phyloP scores from a whole-genome alignment of 371 early-diverging fungal species.

The Modicella reniformis region DNA sequence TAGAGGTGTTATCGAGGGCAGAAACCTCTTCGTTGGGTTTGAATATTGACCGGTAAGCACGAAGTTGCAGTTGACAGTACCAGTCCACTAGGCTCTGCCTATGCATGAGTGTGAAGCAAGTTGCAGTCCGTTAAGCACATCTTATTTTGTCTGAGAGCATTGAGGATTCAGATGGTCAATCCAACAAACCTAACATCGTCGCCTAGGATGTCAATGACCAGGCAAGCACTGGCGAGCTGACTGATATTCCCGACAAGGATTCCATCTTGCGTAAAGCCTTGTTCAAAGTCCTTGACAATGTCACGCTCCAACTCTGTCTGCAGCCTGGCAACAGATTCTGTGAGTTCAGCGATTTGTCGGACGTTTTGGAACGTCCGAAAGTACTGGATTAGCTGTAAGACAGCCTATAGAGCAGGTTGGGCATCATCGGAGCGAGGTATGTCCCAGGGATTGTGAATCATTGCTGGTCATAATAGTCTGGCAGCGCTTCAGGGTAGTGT shows the following conservation, averaged over 20 bases:
- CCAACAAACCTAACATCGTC: conserved; percentile 66
- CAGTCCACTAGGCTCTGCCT: conserved; percentile 73
- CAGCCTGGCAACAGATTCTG: conserved; percentile 68
- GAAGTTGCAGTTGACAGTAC: conserved; percentile 85
- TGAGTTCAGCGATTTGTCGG: conserved; percentile 77
- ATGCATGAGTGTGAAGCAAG: background rate
- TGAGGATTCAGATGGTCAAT: background rate
- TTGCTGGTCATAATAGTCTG: background rate
- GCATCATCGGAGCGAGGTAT: background rate
- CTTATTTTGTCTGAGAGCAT: no score
- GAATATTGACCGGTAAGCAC: conserved; percentile 87
- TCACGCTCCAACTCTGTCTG: conserved; percentile 75
- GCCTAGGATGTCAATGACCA: conserved; percentile 80
- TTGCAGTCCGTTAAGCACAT: background rate
- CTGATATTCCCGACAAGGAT: conserved; percentile 61
- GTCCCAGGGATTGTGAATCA: background rate
- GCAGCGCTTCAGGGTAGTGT: background rate
- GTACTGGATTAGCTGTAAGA: conserved; percentile 78
- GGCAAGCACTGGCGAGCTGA: conserved; percentile 78
- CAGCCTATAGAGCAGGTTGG: conserved; percentile 64
- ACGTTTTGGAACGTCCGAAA: conserved; percentile 82
- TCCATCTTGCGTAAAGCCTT: conserved; percentile 65
- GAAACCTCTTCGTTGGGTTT: conserved; percentile 83
- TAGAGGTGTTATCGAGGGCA: conserved; percentile 83
- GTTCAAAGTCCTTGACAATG: conserved; percentile 82